These are phyloP conservation scores for Kluyveromyces aestuarii DNA, from an alignment of 805 yeast genomes.

Conservation along the genomic window DNA sequence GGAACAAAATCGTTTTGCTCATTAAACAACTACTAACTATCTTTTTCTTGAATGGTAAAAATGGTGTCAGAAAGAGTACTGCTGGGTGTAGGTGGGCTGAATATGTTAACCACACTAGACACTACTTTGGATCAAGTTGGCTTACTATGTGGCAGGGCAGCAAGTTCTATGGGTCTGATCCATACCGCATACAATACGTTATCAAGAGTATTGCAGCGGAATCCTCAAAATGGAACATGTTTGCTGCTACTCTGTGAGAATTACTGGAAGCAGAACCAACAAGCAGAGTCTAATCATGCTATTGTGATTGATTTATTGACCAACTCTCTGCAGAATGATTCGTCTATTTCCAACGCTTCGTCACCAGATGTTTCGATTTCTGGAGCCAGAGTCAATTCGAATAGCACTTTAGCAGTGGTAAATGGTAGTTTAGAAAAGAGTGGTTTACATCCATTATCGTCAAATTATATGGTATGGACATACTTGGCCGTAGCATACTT, in stretches of 20 bases:
- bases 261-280: conserved; percentile 1
- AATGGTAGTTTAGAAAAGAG: neutral
- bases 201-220: neutral
- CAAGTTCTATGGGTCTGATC: conserved; percentile 2
- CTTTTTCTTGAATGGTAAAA: too few species aligned
- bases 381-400: neutral
- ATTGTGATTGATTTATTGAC: conserved; percentile 3
- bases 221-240: conserved; percentile 1
- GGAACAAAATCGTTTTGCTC: neutral
- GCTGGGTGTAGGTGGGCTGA: too few species aligned
- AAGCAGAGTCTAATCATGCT: conserved; percentile 2
- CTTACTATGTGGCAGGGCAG: conserved; percentile 2
- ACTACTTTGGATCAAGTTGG: conserved; percentile 2
- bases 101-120: neutral
- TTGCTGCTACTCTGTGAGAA: conserved; percentile 1
- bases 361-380: neutral
- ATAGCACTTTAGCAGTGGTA: neutral
- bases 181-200: conserved; percentile 1
- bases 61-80: too few species aligned
- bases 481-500: conserved; percentile 1
- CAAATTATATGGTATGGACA: conserved; percentile 1
- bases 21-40: too few species aligned
- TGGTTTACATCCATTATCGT: neutral
- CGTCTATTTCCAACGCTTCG: neutral
- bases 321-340: conserved; percentile 1